phyloP scores from a whole-genome alignment of 139 green algal genomes.

The Zygnema cylindricum region DNA sequence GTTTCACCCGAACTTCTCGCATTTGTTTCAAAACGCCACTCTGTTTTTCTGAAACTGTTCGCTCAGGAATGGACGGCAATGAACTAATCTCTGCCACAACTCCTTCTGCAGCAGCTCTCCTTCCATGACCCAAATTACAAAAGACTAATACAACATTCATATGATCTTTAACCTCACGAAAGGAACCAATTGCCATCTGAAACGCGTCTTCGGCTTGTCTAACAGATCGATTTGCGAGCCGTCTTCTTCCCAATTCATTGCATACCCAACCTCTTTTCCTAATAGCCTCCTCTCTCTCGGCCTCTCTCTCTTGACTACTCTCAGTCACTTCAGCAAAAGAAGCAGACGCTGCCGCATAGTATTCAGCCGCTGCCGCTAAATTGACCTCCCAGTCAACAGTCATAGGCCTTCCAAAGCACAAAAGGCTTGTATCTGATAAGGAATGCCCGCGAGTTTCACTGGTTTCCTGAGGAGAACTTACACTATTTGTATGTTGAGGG shows the following conservation, averaged over 20 bases:
- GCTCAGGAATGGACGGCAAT: background rate
- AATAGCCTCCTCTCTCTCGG: constrained; percentile 6
- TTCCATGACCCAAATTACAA: constrained; percentile 52
- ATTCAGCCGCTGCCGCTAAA: constrained; percentile 42
- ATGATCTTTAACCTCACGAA: constrained; percentile 26
- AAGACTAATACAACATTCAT: constrained; percentile 47
- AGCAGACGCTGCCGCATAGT: constrained; percentile 32
- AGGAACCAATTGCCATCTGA: background rate
- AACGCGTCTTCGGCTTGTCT: constrained; percentile 38
- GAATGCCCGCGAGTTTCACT: no score
- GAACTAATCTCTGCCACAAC: background rate
- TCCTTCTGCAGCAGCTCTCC: constrained; percentile 33
- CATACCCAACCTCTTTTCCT: constrained; percentile 9
- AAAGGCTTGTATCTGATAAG: constrained; percentile 7
- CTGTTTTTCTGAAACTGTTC: background rate
- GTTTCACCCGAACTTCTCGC: background rate
- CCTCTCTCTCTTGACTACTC: background rate
- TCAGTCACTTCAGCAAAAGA: constrained; percentile 33
- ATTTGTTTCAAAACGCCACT: background rate
- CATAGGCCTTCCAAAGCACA: constrained; percentile 48
- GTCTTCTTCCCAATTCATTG: constrained; percentile 41
- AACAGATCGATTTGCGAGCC: background rate
- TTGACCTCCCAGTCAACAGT: constrained; percentile 53
- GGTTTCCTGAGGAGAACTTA: background rate
- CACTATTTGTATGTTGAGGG: background rate